Evolutionary conservation across 768 basidiomycete species (phyloP).

Genomic region (Psilocybe tampanensis): DNA sequence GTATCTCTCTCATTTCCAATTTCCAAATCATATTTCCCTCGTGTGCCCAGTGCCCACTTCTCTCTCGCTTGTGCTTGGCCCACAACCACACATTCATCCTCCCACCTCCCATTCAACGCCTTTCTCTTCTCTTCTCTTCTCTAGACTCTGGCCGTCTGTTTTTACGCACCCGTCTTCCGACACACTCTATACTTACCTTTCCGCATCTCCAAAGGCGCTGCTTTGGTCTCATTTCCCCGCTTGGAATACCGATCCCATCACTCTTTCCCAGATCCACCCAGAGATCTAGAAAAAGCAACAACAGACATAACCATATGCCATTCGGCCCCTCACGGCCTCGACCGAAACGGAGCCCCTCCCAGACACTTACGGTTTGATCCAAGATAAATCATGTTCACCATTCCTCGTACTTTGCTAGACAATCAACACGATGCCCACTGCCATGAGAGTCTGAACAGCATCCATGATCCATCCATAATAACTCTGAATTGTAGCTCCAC

Average conservation of each 20-base stretch:
- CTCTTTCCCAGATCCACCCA: constrained; percentile 8
- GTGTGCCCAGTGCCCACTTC: constrained; percentile 3
- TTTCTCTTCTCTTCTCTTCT: background rate
- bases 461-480: no score
- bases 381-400: background rate
- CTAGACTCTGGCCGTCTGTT: background rate
- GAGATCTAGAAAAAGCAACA: constrained; percentile 1
- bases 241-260: constrained; percentile 12
- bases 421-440: no score
- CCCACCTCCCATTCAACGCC: no score
- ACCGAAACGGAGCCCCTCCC: background rate
- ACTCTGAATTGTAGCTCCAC: background rate
- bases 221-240: constrained; percentile 2
- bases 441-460: background rate
- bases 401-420: no score
- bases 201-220: background rate
- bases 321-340: constrained; percentile 5
- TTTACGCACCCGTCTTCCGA: background rate
- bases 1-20: constrained; percentile 3
- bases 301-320: background rate
- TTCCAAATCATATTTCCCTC: constrained; percentile 9
- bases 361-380: background rate
- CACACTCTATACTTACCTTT: background rate
- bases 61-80: background rate
- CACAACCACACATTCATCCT: background rate